Conservation (phyloP, 2,329 filamentous ascomycete genomes). For the Phyllosticta capitalensis region DNA sequence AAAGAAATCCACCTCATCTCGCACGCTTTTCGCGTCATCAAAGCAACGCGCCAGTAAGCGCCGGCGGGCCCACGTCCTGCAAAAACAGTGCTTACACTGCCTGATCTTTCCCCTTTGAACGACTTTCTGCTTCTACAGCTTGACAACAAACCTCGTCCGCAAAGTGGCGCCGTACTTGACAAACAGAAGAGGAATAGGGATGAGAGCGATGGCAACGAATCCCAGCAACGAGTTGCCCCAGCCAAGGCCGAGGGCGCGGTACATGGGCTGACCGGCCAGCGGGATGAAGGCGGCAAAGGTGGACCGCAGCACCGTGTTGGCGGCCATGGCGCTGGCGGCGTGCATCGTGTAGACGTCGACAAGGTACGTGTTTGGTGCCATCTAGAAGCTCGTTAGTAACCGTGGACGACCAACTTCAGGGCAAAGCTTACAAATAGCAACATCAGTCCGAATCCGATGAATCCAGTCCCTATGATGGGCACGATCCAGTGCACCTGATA, state of each 20-base stretch:
- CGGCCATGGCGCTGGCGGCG: slow-evolving; percentile 34
- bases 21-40: no score
- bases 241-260: slow-evolving; percentile 29
- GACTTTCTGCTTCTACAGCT: slow-evolving; percentile 13
- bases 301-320: slow-evolving; percentile 30
- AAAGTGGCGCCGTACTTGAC: slow-evolving; percentile 26
- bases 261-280: slow-evolving; percentile 31
- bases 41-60: no score
- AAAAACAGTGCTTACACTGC: background rate
- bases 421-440: slow-evolving; percentile 20
- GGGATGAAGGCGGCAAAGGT: slow-evolving; percentile 32
- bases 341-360: slow-evolving; percentile 34
- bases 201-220: slow-evolving; percentile 21
- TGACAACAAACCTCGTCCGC: slow-evolving; percentile 21
- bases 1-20: no score
- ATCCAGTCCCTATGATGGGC: slow-evolving; percentile 24
- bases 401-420: slow-evolving; percentile 21
- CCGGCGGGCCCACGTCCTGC: background rate
- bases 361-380: slow-evolving; percentile 31
- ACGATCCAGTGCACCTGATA: slow-evolving; percentile 27
- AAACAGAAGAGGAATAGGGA: slow-evolving; percentile 29
- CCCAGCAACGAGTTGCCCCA: slow-evolving; percentile 31
- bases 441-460: slow-evolving; percentile 27
- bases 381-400: slow-evolving; percentile 13
- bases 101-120: background rate